A percentile compares a stretch with the other conserved stretches of the same genome.
Evolutionary conservation across 805 yeast genomes (phyloP).

Genomic region (Hanseniaspora guilliermondii): DNA sequence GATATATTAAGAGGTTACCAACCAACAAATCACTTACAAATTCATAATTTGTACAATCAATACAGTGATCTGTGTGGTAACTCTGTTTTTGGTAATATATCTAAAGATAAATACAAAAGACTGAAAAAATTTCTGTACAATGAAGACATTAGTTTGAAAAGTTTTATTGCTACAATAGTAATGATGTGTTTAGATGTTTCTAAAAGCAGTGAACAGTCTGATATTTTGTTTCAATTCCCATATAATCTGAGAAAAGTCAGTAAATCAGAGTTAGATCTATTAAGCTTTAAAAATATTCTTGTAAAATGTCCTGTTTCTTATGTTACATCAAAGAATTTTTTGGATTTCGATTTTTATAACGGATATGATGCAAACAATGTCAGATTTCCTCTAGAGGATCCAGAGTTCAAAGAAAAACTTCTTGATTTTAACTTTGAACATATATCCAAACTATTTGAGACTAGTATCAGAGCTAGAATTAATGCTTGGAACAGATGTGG

Average conservation of each 20-base stretch:
- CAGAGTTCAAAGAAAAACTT: constrained; percentile 18
- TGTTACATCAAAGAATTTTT: constrained; percentile 18
- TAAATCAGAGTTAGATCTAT: constrained; percentile 17
- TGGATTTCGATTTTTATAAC: constrained; percentile 16
- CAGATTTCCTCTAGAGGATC: constrained; percentile 15
- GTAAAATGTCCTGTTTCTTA: constrained; percentile 22
- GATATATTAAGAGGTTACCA: constrained; percentile 16
- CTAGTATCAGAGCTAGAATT: constrained; percentile 16
- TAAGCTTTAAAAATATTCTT: constrained; percentile 22
- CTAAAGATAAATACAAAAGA: constrained; percentile 16
- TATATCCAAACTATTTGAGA: constrained; percentile 19
- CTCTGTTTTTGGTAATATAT: constrained; percentile 22
- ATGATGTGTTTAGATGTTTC: constrained; percentile 23
- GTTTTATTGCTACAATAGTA: constrained; percentile 22
- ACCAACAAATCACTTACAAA: not conserved
- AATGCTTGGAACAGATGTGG: constrained; percentile 20
- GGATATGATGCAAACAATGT: constrained; percentile 19
- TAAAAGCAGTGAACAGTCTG: constrained; percentile 13
- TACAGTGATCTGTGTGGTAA: constrained; percentile 22
- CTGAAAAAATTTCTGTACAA: constrained; percentile 17
- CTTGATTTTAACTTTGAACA: constrained; percentile 22
- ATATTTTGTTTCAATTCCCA: constrained; percentile 21
- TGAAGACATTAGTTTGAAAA: constrained; percentile 20
- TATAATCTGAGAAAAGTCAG: constrained; percentile 19
- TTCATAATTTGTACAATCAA: constrained; percentile 4